These are phyloP conservation scores for Chytridium lagenaria DNA, from an alignment of 371 early-diverging fungal species.

Conservation along the genomic window DNA sequence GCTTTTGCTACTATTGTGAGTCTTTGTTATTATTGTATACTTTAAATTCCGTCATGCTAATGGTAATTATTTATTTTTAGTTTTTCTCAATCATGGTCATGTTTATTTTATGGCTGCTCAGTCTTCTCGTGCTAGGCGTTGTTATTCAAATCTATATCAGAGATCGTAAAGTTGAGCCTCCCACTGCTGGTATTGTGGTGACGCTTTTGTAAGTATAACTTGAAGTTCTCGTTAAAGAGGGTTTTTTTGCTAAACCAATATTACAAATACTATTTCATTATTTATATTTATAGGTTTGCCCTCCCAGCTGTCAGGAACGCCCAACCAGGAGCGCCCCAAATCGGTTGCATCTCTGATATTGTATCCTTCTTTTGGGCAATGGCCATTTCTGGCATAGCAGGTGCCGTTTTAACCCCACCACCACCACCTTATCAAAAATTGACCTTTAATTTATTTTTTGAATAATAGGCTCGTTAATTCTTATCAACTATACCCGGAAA, in stretches of 20 bases:
- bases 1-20: conserved; percentile 2
- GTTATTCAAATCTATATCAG: conserved; percentile 22
- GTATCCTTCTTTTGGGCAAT: conserved; percentile 19
- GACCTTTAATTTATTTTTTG: too few relatives aligned
- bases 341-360: conserved; percentile 25
- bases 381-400: conserved; percentile 3
- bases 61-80: not conserved
- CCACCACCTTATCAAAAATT: not conserved
- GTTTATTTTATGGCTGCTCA: conserved; percentile 32
- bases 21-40: not conserved
- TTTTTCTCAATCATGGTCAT: conserved; percentile 34
- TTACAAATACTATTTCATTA: not conserved
- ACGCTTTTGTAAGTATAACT: conserved; percentile 21
- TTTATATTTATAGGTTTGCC: conserved; percentile 22
- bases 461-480: not conserved
- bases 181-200: conserved; percentile 26
- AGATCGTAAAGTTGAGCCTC: conserved; percentile 37
- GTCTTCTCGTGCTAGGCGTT: conserved; percentile 21
- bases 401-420: not conserved
- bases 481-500: not conserved
- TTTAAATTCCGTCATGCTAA: not conserved
- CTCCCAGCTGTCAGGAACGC: conserved; percentile 35
- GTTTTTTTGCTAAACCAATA: not conserved
- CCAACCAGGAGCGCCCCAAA: conserved; percentile 31
- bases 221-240: too few relatives aligned